Base-by-base conservation (phyloP, 805 yeast species). In the Martiniozyma abietophila region DNA sequence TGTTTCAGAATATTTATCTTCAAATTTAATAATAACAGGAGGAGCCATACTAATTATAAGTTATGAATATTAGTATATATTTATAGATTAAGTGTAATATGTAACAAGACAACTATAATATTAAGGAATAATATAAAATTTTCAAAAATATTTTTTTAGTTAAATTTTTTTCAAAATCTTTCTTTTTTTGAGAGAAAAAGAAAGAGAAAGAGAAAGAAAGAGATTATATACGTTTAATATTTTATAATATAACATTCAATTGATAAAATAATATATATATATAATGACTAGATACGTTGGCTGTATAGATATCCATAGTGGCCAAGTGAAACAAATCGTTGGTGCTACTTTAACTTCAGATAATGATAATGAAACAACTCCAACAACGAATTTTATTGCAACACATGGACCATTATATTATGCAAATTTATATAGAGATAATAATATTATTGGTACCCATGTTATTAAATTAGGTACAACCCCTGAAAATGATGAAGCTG, bases 251-350 rank as follows among this genome's bases (percentile, higher is more conserved):
- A 21, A 21, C 24, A 21, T 8, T 21, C 11, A 11, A 21, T 8
- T 8, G 11, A 21, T 8, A 21, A 21, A 21, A 21, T 8, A 21
- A 21, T 8, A 17, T 20, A 5, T 11, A 11, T 20, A 11, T 24
- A 40, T 22, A 18, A 86, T 88, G 96, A 88, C 96, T 0, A 67
- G 69, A 34, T 92, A 84, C 59, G 73, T 88, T 49, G 97, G 96
- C 1, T 92, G 99, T 51, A 89, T 92, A 25, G 98, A 92, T 53
- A 76, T 92, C 39, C 99, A 92, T 56, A 71, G 80, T 6, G 98
- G 98, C 2, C 80, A 83, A 46, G 98, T 92, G 41, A 92, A 92
- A 51, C 98, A 92, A 55, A 92, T 92, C 35, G 96, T 92, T 1
- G 99, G 98, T 6, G 95, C 96, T 0, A 81, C 96, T 0, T 63